phyloP scores from a whole-genome alignment of 192 early-diverging fungal genomes.

The Lunasporangiospora selenospora region DNA sequence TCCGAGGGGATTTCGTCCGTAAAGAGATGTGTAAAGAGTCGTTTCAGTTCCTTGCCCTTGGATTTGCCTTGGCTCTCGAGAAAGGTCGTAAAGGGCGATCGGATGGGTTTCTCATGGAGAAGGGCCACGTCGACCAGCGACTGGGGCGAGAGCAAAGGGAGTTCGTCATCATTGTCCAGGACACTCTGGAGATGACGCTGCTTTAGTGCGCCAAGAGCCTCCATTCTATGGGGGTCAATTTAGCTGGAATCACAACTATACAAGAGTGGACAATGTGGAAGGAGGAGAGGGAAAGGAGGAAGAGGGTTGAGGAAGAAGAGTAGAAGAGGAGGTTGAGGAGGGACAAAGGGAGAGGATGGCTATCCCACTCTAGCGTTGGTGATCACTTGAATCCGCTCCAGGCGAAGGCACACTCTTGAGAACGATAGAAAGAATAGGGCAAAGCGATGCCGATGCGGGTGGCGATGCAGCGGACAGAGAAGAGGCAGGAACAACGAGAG shows the following conservation, averaged over 20 bases:
- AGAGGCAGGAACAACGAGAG: slow-evolving; percentile 2
- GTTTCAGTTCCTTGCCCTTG: no score
- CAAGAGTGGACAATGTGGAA: neutral
- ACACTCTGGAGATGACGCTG: slow-evolving; percentile 15
- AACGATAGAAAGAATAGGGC: neutral
- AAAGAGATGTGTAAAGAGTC: no score
- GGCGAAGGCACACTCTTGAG: neutral
- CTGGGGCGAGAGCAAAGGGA: slow-evolving; percentile 13
- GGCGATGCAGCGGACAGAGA: neutral
- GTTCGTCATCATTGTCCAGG: slow-evolving; percentile 13
- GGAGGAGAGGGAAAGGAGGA: neutral
- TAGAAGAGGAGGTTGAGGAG: neutral
- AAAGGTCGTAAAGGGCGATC: slow-evolving; percentile 5
- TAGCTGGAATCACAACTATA: neutral
- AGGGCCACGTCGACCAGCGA: slow-evolving; percentile 13
- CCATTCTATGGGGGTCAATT: slow-evolving; percentile 2
- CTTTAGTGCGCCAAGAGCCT: slow-evolving; percentile 13
- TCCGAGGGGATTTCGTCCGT: no score
- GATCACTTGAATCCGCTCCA: no score
- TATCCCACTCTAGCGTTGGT: no score
- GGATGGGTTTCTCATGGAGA: no score
- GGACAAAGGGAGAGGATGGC: neutral
- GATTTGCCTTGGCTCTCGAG: no score
- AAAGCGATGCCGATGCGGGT: neutral
- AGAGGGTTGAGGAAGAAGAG: neutral